These are phyloP conservation scores for Ustilago shanxiensis DNA, from an alignment of 1,284 basidiomycete species.

Conservation along the genomic window DNA sequence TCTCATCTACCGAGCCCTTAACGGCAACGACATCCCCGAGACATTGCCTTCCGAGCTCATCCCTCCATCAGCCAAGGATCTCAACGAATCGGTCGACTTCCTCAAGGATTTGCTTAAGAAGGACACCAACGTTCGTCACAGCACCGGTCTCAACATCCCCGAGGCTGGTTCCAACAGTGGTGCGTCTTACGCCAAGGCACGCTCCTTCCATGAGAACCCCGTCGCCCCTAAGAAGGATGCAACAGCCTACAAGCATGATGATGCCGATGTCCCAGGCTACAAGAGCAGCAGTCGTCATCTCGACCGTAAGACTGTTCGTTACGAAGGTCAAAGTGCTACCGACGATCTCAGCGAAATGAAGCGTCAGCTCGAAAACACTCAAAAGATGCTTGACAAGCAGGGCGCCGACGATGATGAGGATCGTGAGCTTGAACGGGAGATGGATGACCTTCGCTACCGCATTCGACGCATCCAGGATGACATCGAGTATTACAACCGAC, in stretches of 20 bases:
- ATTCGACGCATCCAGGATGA: slow-evolving; percentile 92
- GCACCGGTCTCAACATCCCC: slow-evolving; percentile 71
- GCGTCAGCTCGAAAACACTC: slow-evolving; percentile 84
- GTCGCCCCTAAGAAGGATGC: slow-evolving; percentile 82
- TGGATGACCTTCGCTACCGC: slow-evolving; percentile 86
- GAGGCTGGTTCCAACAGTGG: slow-evolving; percentile 67
- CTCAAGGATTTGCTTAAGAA: slow-evolving; percentile 90
- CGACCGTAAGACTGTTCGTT: slow-evolving; percentile 85
- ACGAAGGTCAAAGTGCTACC: slow-evolving; percentile 77
- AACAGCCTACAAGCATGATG: slow-evolving; percentile 90
- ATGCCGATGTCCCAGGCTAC: slow-evolving; percentile 76
- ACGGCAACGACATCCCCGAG: slow-evolving; percentile 91
- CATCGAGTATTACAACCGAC: slow-evolving; percentile 85
- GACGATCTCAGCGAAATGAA: slow-evolving; percentile 87
- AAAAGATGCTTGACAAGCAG: slow-evolving; percentile 82
- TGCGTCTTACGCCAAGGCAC: slow-evolving; percentile 75
- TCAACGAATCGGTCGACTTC: slow-evolving; percentile 90
- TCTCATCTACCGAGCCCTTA: slow-evolving; percentile 85
- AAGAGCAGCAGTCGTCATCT: slow-evolving; percentile 88
- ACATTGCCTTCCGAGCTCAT: slow-evolving; percentile 88
- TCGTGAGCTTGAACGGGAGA: slow-evolving; percentile 81
- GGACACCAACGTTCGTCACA: slow-evolving; percentile 74
- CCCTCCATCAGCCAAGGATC: slow-evolving; percentile 90
- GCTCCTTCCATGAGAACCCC: slow-evolving; percentile 76
- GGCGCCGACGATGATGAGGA: slow-evolving; percentile 84